phyloP scores from a whole-genome alignment of 768 basidiomycete species.

The Chlorophyllum brunneum region DNA sequence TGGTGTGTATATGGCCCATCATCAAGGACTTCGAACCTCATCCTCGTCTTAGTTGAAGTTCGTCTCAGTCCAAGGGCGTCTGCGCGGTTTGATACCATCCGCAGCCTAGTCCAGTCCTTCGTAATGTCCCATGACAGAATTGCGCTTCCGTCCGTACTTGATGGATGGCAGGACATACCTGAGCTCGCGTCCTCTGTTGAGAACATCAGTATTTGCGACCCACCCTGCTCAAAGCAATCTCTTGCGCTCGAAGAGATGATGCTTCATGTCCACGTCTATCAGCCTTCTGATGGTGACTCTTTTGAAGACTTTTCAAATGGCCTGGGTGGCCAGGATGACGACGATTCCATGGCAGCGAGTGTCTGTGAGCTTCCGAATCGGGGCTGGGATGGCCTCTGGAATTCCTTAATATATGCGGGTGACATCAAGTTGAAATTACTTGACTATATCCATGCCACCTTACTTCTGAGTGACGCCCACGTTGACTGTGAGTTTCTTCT shows the following conservation, averaged over 20 bases:
- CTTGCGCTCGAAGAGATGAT: constrained; percentile 54
- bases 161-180: constrained; percentile 77
- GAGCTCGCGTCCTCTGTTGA: constrained; percentile 75
- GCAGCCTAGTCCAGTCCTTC: constrained; percentile 56
- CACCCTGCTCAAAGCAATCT: constrained; percentile 49
- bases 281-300: constrained; percentile 63
- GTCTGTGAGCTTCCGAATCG: constrained; percentile 85
- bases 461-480: constrained; percentile 86
- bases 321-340: constrained; percentile 56
- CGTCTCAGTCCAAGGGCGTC: constrained; percentile 66
- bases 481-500: constrained; percentile 60
- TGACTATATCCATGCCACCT: constrained; percentile 92
- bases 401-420: constrained; percentile 79
- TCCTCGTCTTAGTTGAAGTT: constrained; percentile 65
- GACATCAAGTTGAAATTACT: constrained; percentile 85
- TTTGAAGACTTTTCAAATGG: constrained; percentile 72
- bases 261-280: constrained; percentile 87
- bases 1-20: constrained; percentile 31
- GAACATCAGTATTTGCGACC: constrained; percentile 69
- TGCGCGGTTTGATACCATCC: constrained; percentile 72
- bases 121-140: constrained; percentile 59
- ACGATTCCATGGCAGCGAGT: constrained; percentile 82
- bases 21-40: neutral
- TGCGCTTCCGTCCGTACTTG: constrained; percentile 62
- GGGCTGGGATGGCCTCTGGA: constrained; percentile 91